These are phyloP conservation scores for Brasenia schreberi DNA, from an alignment of 164 flowering plant genomes.

Conservation along the genomic window DNA sequence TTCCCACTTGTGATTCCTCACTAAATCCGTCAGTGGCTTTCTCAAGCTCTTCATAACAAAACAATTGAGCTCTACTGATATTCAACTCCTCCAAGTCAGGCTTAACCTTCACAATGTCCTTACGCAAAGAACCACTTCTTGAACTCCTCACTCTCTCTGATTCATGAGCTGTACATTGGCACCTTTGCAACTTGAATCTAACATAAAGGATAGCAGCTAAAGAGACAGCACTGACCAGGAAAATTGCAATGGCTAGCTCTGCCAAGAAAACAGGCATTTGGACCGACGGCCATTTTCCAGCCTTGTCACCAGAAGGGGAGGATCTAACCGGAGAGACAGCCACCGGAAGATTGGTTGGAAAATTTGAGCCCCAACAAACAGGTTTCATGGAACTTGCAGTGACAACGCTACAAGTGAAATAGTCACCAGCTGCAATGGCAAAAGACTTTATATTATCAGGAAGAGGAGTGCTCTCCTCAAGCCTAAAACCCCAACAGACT, in stretches of 20 bases:
- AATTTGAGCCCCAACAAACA: conserved; percentile 74
- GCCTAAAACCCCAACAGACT: conserved; percentile 71
- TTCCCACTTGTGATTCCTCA: conserved; percentile 82
- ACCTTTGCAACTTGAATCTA: conserved; percentile 48
- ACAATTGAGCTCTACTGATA: conserved; percentile 60
- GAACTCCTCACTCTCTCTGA: conserved; percentile 18
- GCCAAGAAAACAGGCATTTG: conserved; percentile 65
- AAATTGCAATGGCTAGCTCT: conserved; percentile 56
- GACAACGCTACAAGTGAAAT: conserved; percentile 79
- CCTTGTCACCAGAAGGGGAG: conserved; percentile 14
- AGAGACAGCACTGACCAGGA: conserved; percentile 41
- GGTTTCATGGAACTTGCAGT: conserved; percentile 50
- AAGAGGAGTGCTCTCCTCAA: conserved; percentile 46
- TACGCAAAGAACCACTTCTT: conserved; percentile 20
- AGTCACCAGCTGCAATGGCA: conserved; percentile 81
- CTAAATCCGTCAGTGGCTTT: conserved; percentile 71
- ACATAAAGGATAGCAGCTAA: conserved; percentile 51
- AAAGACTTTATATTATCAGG: conserved; percentile 47
- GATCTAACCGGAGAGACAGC: conserved; percentile 80
- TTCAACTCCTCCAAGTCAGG: conserved; percentile 73
- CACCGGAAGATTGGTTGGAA: conserved; percentile 65
- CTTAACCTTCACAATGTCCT: conserved; percentile 34
- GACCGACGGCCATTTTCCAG: conserved; percentile 37
- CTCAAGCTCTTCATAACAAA: conserved; percentile 78
- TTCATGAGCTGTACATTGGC: conserved; percentile 16